These are phyloP conservation scores for Annulohypoxylon moriforme DNA, from an alignment of 495 filamentous ascomycete genomes.

Conservation along the genomic window DNA sequence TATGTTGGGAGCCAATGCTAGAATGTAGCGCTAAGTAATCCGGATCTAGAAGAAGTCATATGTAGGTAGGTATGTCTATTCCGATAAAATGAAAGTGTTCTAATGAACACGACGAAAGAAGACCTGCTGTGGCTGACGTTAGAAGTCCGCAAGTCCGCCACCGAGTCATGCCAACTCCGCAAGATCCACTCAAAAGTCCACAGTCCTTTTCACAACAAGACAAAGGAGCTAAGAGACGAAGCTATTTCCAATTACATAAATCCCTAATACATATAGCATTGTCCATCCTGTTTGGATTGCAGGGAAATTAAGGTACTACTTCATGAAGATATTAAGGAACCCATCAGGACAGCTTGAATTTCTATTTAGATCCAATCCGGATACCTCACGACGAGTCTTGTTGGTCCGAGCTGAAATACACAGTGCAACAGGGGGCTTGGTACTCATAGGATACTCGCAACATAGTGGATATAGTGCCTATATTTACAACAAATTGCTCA, in stretches of 20 bases:
- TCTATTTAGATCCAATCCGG: background rate
- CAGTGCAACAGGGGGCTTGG: background rate
- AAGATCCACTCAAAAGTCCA: conserved; percentile 10
- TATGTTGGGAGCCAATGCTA: background rate
- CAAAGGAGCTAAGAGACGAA: background rate
- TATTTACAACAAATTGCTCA: background rate
- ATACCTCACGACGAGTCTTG: background rate
- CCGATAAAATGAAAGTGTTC: background rate
- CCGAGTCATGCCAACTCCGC: conserved; percentile 38
- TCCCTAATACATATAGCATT: too few relatives aligned
- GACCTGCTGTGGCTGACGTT: background rate
- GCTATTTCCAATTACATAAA: too few relatives aligned
- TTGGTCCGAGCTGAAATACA: background rate
- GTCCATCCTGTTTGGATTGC: too few relatives aligned
- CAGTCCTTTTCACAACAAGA: background rate
- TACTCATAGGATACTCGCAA: background rate
- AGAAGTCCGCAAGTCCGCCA: conserved; percentile 42
- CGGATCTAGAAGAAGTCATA: background rate
- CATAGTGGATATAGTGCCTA: background rate
- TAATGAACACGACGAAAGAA: background rate
- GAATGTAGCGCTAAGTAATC: background rate
- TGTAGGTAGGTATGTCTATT: background rate
- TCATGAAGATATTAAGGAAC: background rate
- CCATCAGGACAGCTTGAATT: background rate
- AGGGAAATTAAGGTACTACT: background rate